Evolutionary conservation across 2,329 filamentous ascomycete genomes (phyloP).

Genomic region (Aspergillus quadrilineatus): DNA sequence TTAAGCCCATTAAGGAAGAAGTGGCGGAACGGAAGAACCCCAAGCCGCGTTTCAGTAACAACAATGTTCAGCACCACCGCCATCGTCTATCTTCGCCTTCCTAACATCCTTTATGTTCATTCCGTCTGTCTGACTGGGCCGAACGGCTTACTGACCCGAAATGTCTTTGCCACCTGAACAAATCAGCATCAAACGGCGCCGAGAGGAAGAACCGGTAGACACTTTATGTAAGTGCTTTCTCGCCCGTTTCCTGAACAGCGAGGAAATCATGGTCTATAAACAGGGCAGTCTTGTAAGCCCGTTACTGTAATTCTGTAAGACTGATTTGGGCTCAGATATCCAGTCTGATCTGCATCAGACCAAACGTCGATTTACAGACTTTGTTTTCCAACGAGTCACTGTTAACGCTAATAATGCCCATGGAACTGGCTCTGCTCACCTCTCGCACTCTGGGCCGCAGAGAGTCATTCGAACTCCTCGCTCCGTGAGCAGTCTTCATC

Average conservation of each 20-base stretch:
- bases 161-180: constrained; percentile 52
- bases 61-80: neutral
- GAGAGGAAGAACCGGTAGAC: constrained; percentile 58
- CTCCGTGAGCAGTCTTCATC: constrained; percentile 35
- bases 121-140: neutral
- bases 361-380: constrained; percentile 51
- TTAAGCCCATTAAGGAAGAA: neutral
- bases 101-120: neutral
- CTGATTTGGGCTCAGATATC: constrained; percentile 39
- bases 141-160: neutral
- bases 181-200: constrained; percentile 57
- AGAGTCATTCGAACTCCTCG: constrained; percentile 32
- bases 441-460: constrained; percentile 23
- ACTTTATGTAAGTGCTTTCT: constrained; percentile 45
- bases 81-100: neutral
- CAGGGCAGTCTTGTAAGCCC: no score
- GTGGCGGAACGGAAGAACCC: constrained; percentile 2
- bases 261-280: neutral
- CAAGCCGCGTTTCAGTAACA: neutral
- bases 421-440: constrained; percentile 15
- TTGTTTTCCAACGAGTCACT: constrained; percentile 46
- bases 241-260: neutral
- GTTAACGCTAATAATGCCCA: constrained; percentile 20
- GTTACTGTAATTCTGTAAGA: neutral
- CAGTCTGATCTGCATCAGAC: constrained; percentile 45